phyloP scores from a whole-genome alignment of 495 filamentous ascomycete genomes.

The Talaromyces borbonicus region DNA sequence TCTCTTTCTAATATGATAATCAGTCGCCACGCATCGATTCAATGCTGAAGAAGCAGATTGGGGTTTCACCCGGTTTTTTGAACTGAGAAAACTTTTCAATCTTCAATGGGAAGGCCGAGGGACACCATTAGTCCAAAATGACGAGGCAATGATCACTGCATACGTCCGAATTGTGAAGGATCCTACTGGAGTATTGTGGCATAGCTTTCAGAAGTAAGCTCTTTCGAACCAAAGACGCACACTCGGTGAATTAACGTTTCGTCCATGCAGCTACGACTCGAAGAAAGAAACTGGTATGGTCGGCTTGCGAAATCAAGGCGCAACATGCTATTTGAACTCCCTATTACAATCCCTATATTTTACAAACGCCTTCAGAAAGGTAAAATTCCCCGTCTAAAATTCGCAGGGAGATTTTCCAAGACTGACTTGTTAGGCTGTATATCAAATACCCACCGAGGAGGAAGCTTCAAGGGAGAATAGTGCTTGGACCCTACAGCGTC shows the following conservation, averaged over 20 bases:
- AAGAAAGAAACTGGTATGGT: constrained; percentile 98
- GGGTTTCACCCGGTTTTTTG: constrained; percentile 92
- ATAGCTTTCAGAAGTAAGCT: constrained; percentile 83
- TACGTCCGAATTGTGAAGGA: constrained; percentile 93
- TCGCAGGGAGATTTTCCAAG: neutral
- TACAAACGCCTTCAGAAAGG: constrained; percentile 93
- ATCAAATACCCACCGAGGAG: constrained; percentile 84
- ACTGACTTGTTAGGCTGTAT: constrained; percentile 60
- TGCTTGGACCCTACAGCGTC: constrained; percentile 84
- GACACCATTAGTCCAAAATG: constrained; percentile 78
- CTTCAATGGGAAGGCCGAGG: constrained; percentile 55
- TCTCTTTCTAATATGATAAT: no score
- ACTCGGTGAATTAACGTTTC: constrained; percentile 13
- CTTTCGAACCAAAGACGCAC: neutral
- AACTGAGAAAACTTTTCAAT: constrained; percentile 72
- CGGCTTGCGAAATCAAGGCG: constrained; percentile 93
- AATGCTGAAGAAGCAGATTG: constrained; percentile 96
- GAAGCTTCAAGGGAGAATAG: constrained; percentile 76
- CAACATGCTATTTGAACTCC: constrained; percentile 97
- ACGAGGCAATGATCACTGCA: constrained; percentile 77
- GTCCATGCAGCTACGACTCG: constrained; percentile 67
- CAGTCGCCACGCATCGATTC: constrained; percentile 76
- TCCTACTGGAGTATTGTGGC: constrained; percentile 97
- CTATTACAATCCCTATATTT: constrained; percentile 95
- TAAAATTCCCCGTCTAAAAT: constrained; percentile 22